Percentiles rank a stretch among this genome's conserved stretches.
phyloP scores from a whole-genome alignment of 305 asterid genomes.

The Andrographis paniculata region DNA sequence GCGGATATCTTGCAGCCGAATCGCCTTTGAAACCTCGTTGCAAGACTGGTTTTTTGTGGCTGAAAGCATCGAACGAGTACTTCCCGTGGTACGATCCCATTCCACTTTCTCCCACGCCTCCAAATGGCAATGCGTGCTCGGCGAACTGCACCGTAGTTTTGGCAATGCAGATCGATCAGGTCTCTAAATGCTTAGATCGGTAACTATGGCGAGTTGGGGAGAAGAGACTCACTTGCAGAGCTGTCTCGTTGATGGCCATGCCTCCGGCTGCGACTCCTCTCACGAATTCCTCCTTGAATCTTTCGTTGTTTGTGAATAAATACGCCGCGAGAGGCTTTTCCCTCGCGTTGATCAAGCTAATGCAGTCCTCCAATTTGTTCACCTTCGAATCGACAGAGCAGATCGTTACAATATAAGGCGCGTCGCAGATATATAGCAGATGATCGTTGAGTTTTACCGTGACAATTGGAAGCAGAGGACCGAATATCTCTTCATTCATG shows the following conservation, averaged over 20 bases:
- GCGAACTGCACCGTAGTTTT: conserved; percentile 22
- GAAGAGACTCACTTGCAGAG: conserved; percentile 50
- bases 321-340: conserved; percentile 93
- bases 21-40: conserved; percentile 31
- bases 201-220: neutral
- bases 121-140: conserved; percentile 37
- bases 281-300: conserved; percentile 57
- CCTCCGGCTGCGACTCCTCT: conserved; percentile 67
- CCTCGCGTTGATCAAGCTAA: conserved; percentile 45
- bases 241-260: conserved; percentile 55
- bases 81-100: conserved; percentile 83
- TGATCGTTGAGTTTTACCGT: conserved; percentile 6
- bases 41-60: conserved; percentile 79
- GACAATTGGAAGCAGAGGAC: conserved; percentile 76
- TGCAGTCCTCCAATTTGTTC: conserved; percentile 50
- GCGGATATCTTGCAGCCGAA: conserved; percentile 60
- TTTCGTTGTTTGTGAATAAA: conserved; percentile 68
- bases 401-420: too few species aligned
- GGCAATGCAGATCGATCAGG: neutral
- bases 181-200: neutral
- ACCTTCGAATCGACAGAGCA: conserved; percentile 32
- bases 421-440: neutral
- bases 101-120: conserved; percentile 90
- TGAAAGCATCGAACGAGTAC: conserved; percentile 73
- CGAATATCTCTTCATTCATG: conserved; percentile 88